Percentiles rank a stretch among this genome's conserved stretches.
These are phyloP conservation scores for Arabidopsis thaliana DNA, from an alignment of 345 rosid species.

Conservation along the genomic window DNA sequence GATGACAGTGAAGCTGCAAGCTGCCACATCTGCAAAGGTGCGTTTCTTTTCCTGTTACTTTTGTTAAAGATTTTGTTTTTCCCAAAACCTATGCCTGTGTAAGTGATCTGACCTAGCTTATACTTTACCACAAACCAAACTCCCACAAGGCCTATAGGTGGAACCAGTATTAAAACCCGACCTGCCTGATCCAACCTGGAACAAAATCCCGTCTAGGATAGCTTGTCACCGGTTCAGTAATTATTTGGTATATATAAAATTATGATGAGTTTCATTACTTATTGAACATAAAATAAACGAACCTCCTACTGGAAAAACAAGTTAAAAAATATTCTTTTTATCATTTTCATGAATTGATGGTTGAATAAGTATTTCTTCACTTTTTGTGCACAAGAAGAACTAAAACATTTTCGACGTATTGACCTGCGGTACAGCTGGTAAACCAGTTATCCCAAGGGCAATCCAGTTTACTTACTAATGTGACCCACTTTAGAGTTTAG, in stretches of 20 bases:
- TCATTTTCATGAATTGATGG: background rate
- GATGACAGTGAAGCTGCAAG: constrained; percentile 84
- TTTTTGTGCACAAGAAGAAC: constrained; percentile 11
- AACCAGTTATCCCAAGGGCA: background rate
- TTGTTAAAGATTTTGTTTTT: background rate
- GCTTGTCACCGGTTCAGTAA: constrained; percentile 14
- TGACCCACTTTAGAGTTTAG: constrained; percentile 20
- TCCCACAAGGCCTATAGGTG: constrained; percentile 14
- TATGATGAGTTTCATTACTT: background rate
- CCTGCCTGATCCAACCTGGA: background rate
- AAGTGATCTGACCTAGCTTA: constrained; percentile 21
- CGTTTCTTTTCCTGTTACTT: constrained; percentile 41
- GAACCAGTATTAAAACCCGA: background rate
- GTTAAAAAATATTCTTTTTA: background rate
- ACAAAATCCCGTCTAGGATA: background rate
- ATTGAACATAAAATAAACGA: background rate
- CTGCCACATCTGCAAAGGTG: constrained; percentile 87
- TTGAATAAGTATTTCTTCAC: background rate
- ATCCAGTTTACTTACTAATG: constrained; percentile 17
- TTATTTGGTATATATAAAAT: background rate
- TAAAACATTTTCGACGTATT: constrained; percentile 8
- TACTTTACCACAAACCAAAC: constrained; percentile 19
- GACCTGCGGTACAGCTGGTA: constrained; percentile 19
- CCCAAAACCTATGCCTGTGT: constrained; percentile 24
- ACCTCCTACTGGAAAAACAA: background rate